Conservation (phyloP, 2,329 filamentous ascomycete genomes). For the Aspergillus niger region DNA sequence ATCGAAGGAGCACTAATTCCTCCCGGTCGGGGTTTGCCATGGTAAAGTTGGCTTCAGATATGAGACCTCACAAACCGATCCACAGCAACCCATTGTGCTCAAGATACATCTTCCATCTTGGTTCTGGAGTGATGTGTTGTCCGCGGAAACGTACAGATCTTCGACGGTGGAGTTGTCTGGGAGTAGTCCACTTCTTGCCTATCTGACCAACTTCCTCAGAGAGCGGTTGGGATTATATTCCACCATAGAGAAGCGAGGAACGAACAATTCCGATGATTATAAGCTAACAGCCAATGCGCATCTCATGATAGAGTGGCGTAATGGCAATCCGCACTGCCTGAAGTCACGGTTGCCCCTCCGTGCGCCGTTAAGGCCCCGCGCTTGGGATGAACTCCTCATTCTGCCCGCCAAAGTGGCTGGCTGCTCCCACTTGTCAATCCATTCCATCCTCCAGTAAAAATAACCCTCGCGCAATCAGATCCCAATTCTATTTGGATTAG, state of each 20-base stretch:
- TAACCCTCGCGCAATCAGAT: background rate
- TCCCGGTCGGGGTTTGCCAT: background rate
- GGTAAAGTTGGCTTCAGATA: background rate
- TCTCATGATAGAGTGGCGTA: background rate
- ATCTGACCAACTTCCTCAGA: background rate
- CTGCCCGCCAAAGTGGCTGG: background rate
- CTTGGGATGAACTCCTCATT: background rate
- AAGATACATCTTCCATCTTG: background rate
- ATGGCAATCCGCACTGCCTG: background rate
- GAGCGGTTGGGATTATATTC: background rate
- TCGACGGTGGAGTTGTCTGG: background rate
- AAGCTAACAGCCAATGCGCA: background rate
- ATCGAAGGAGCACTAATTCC: background rate
- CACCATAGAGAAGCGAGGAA: background rate
- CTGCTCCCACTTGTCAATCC: background rate
- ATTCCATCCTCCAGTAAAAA: background rate
- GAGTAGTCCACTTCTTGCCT: no score
- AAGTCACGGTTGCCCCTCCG: background rate
- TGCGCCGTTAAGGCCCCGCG: background rate
- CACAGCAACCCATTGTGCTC: background rate
- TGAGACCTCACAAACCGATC: slow-evolving; percentile 1
- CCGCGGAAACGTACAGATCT: background rate
- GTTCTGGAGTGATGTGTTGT: background rate
- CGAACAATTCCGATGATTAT: no score
- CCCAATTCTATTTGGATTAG: background rate